Percentiles rank a stretch among this genome's conserved stretches.
phyloP scores from a whole-genome alignment of 2,329 filamentous ascomycete genomes.

The Celoporthe dispersa region DNA sequence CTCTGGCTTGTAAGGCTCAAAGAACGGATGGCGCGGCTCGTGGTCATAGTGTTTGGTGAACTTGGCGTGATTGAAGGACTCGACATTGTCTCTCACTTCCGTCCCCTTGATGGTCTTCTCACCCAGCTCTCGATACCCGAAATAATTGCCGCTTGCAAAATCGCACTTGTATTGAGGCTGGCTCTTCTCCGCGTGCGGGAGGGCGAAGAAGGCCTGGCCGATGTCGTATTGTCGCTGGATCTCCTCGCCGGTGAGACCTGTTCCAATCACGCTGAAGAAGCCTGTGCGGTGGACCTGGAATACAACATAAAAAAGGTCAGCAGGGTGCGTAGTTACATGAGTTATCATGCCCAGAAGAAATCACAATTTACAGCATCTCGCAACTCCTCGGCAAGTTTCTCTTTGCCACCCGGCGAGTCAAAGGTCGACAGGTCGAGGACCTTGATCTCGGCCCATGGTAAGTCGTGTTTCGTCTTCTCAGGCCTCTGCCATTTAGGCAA shows the following conservation, averaged over 20 bases:
- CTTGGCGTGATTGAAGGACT: constrained; percentile 60
- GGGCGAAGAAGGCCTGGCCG: constrained; percentile 55
- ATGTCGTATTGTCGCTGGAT: constrained; percentile 59
- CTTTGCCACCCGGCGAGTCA: constrained; percentile 53
- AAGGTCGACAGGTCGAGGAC: constrained; percentile 56
- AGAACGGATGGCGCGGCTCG: constrained; percentile 44
- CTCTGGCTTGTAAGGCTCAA: constrained; percentile 45
- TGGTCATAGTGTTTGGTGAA: constrained; percentile 47
- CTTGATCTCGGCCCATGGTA: constrained; percentile 56
- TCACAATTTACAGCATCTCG: constrained; percentile 48
- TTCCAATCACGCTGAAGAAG: constrained; percentile 61
- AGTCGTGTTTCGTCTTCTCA: constrained; percentile 34
- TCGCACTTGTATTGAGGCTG: constrained; percentile 54
- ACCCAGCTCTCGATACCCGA: constrained; percentile 46
- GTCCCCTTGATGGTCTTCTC: constrained; percentile 39
- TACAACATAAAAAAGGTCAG: not conserved
- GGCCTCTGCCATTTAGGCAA: constrained; percentile 38
- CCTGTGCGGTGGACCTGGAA: constrained; percentile 41
- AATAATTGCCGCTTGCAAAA: constrained; percentile 47
- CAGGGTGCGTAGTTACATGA: not conserved
- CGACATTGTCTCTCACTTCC: constrained; percentile 51
- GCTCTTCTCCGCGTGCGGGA: constrained; percentile 49
- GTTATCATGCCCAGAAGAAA: not conserved
- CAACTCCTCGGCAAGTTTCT: constrained; percentile 54
- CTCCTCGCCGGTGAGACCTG: constrained; percentile 55